phyloP scores from a whole-genome alignment of 177 flowering plant species.

The Vitis hybrid region DNA sequence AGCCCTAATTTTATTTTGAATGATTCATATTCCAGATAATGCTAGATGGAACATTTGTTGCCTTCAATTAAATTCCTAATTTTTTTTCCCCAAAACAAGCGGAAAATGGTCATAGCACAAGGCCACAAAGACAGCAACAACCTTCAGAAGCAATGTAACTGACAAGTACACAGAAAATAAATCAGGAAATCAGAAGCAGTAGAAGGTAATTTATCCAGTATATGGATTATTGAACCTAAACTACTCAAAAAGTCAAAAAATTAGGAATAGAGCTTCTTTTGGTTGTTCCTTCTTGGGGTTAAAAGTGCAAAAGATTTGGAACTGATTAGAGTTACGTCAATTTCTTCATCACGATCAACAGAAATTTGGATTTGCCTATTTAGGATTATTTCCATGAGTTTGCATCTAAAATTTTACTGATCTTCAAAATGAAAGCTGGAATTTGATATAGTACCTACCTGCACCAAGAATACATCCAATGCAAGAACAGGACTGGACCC shows the following conservation, averaged over 20 bases:
- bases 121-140: too few relatives aligned
- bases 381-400: not conserved
- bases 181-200: not conserved
- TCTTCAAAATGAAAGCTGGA: not conserved
- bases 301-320: not conserved
- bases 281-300: too few relatives aligned
- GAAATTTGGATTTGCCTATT: not conserved
- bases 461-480: constrained; percentile 94
- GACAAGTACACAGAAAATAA: not conserved
- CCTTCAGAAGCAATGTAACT: too few relatives aligned
- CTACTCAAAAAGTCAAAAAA: not conserved
- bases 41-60: too few relatives aligned
- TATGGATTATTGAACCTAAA: not conserved
- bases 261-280: not conserved
- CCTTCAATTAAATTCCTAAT: too few relatives aligned
- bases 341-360: not conserved
- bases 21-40: too few relatives aligned
- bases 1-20: too few relatives aligned
- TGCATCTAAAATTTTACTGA: not conserved
- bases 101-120: too few relatives aligned
- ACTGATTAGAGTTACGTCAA: not conserved
- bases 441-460: constrained; percentile 41
- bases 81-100: too few relatives aligned
- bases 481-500: constrained; percentile 92
- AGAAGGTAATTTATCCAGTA: not conserved